A percentile compares a stretch with the other conserved stretches of the same genome.
These are phyloP conservation scores for Russula ochroleuca DNA, from an alignment of 768 basidiomycete genomes.

Conservation along the genomic window DNA sequence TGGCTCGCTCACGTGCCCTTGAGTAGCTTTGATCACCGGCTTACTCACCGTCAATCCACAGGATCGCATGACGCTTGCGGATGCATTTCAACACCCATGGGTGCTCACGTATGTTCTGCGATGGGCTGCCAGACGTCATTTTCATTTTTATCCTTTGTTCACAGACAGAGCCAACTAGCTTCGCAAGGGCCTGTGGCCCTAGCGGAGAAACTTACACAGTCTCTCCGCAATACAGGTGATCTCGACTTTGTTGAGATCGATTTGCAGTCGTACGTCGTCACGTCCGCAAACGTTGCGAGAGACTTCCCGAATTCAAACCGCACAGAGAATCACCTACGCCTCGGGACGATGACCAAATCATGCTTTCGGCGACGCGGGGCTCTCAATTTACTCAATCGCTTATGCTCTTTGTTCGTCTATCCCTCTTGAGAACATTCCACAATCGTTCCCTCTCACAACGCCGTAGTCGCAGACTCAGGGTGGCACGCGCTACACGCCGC, in stretches of 20 bases:
- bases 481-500: constrained; percentile 66
- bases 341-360: constrained; percentile 55
- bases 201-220: constrained; percentile 66
- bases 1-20: not conserved
- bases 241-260: constrained; percentile 65
- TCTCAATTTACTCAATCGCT: constrained; percentile 80
- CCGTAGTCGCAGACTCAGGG: constrained; percentile 78
- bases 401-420: constrained; percentile 70
- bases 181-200: constrained; percentile 48
- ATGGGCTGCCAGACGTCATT: not conserved
- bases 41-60: constrained; percentile 70
- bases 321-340: constrained; percentile 38
- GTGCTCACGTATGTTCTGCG: constrained; percentile 47
- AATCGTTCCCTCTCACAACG: not conserved
- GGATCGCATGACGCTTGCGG: constrained; percentile 59
- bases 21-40: constrained; percentile 66
- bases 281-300: not conserved
- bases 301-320: not conserved
- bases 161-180: constrained; percentile 68
- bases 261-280: constrained; percentile 37
- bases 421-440: not conserved
- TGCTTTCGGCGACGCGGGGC: constrained; percentile 50
- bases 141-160: not conserved
- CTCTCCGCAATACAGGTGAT: constrained; percentile 67
- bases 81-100: constrained; percentile 67